Evolutionary conservation across 495 filamentous ascomycete genomes (phyloP), one percentile per base, ranked within the genome.

Genomic region (Ascobolus immersus): DNA sequence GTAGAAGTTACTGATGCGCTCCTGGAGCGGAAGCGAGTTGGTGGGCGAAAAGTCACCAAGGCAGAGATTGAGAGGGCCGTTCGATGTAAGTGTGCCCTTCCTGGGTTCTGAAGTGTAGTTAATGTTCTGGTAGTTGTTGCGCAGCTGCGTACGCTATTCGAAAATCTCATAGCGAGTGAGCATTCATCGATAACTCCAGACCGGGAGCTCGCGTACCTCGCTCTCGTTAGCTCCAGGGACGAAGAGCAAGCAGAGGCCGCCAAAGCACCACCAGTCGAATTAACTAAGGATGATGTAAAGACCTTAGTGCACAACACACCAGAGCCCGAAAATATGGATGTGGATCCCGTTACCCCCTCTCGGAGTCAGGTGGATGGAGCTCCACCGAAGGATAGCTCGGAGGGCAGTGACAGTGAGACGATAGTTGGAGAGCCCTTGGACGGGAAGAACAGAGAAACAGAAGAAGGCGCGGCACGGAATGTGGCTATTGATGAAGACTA

Each of bases 141-240:
- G 20, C 74, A 86, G 40, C 57, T 92, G n/a, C 59, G 63, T 23
- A 55, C 52, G 7, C 58, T 96, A 2, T 96, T 90, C 47, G 47
- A 61, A 3, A 61, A 64, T 25, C 67, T 96, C 51, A 81, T 65
- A 40, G 61, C 49, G 36, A 67, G 61, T 18, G 48, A 50, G 27
- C 53, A 44, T 22, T 47, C 52, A 38, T 67, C 47, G 41, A 72
- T 68, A 39, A 65, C 45, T 26, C 86, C 86, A 0, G 65, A 73
- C 8, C 67, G 67, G 33, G 73, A 86, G 40, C 64, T 94, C 39
- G 84, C 82, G 14, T 70, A 80, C 24, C 65, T 84, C 19, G 77
- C 82, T 2, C 58, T 86, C 27, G 63, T 73, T 39, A 71, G 61
- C 36, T 59, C 65, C 2, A 58, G 61, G 19, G 62, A 62, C 20